Conservation (phyloP, 805 yeast genomes). For the Wickerhamomyces ciferrii region DNA sequence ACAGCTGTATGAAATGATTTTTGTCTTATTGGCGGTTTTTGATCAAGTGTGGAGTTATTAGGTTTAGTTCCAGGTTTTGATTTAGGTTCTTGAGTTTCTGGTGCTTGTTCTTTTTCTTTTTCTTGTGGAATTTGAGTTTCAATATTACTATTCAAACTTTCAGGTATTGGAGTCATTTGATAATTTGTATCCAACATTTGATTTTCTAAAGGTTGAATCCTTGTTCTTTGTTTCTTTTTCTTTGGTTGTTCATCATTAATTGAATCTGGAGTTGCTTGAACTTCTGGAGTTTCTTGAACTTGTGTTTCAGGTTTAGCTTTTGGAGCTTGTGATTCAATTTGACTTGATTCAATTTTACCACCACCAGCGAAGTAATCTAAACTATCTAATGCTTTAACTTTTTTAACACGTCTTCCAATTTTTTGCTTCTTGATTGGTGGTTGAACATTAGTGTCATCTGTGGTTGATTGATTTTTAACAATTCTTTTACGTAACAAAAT, state of each 20-base stretch:
- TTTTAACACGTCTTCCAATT: conserved; percentile 6
- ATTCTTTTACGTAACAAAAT: conserved; percentile 10
- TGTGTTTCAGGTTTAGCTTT: conserved; percentile 1
- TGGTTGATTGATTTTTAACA: conserved; percentile 1
- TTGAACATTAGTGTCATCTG: neutral
- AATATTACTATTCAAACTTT: neutral
- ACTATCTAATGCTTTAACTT: conserved; percentile 28
- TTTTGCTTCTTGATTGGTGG: conserved; percentile 3
- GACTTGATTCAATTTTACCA: conserved; percentile 1
- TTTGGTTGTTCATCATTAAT: conserved; percentile 2
- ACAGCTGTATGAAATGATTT: conserved; percentile 14
- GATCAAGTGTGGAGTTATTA: neutral
- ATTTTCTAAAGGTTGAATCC: conserved; percentile 3
- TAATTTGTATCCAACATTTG: neutral
- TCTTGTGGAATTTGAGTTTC: neutral
- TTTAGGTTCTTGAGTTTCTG: neutral
- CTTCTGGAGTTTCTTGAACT: neutral
- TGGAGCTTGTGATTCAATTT: conserved; percentile 1
- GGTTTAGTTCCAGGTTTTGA: neutral
- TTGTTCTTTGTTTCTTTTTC: conserved; percentile 5
- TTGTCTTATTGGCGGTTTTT: neutral
- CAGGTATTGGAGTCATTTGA: neutral
- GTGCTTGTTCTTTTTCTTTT: no score
- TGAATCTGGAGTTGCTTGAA: neutral
- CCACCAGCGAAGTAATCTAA: conserved; percentile 36